Conservation (phyloP, 2,329 filamentous ascomycete genomes). For the Ophiobolus disseminans region DNA sequence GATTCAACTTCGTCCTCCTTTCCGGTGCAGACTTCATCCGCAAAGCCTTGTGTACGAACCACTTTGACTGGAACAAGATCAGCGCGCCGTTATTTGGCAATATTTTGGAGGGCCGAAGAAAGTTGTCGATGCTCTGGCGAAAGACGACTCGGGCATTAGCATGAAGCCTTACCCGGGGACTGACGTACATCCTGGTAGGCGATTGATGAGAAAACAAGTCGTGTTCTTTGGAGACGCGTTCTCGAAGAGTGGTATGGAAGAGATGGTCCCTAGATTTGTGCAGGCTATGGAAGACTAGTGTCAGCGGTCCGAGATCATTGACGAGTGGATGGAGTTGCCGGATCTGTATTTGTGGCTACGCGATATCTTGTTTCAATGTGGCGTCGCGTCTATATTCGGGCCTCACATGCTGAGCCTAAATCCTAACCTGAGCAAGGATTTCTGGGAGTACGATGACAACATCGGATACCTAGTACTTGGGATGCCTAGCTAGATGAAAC, state of each 20-base stretch:
- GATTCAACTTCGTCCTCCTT: conserved; percentile 12
- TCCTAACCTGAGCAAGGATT: conserved; percentile 14
- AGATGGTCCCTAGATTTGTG: conserved; percentile 10
- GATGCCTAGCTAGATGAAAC: conserved; percentile 11
- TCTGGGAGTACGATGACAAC: conserved; percentile 18
- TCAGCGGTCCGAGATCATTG: not conserved
- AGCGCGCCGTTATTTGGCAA: conserved; percentile 6
- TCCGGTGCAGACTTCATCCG: conserved; percentile 9
- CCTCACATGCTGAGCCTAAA: conserved; percentile 11
- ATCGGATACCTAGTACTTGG: conserved; percentile 10
- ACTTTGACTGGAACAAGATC: conserved; percentile 9
- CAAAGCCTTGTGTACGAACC: conserved; percentile 4
- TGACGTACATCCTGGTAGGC: conserved; percentile 10
- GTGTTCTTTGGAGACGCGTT: conserved; percentile 16
- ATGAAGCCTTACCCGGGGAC: conserved; percentile 17
- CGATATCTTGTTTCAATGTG: conserved; percentile 10
- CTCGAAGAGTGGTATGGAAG: conserved; percentile 9
- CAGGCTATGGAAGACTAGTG: conserved; percentile 2
- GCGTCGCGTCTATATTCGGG: conserved; percentile 16
- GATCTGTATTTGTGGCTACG: conserved; percentile 21
- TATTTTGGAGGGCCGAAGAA: conserved; percentile 5
- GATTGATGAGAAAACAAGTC: conserved; percentile 15
- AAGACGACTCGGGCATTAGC: conserved; percentile 15
- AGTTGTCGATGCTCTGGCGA: conserved; percentile 1
- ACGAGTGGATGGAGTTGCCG: conserved; percentile 14